phyloP scores from a whole-genome alignment of 345 rosid species.

The Mercurialis annua region DNA sequence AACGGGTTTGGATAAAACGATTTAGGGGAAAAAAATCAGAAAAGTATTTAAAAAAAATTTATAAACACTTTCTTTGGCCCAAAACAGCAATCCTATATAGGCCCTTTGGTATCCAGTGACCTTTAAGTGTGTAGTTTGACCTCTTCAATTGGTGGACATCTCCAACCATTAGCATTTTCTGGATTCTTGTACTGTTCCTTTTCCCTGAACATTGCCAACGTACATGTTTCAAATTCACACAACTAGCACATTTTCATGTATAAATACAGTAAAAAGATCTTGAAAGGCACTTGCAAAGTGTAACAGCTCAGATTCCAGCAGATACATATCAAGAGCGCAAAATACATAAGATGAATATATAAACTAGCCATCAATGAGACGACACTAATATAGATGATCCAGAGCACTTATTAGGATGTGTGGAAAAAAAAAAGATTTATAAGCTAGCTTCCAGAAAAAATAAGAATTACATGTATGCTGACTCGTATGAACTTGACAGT shows the following conservation, averaged over 20 bases:
- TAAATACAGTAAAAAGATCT: background rate
- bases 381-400: background rate
- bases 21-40: too few relatives aligned
- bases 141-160: conserved; percentile 85
- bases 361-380: background rate
- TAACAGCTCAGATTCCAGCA: background rate
- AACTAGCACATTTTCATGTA: conserved; percentile 4
- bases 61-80: too few relatives aligned
- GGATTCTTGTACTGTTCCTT: conserved; percentile 74
- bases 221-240: conserved; percentile 8
- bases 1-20: too few relatives aligned
- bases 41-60: too few relatives aligned
- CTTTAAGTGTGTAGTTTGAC: conserved; percentile 33
- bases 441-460: conserved; percentile 1
- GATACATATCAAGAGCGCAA: background rate
- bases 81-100: too few relatives aligned
- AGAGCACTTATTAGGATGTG: background rate
- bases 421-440: background rate
- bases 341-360: background rate
- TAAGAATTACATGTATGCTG: background rate
- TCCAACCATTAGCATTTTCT: conserved; percentile 48
- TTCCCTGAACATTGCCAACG: conserved; percentile 50
- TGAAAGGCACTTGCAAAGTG: background rate
- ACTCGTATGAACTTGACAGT: background rate
- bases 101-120: conserved; percentile 5